Conservation (phyloP, 306 rosid genomes). For the Quercus wislizeni region DNA sequence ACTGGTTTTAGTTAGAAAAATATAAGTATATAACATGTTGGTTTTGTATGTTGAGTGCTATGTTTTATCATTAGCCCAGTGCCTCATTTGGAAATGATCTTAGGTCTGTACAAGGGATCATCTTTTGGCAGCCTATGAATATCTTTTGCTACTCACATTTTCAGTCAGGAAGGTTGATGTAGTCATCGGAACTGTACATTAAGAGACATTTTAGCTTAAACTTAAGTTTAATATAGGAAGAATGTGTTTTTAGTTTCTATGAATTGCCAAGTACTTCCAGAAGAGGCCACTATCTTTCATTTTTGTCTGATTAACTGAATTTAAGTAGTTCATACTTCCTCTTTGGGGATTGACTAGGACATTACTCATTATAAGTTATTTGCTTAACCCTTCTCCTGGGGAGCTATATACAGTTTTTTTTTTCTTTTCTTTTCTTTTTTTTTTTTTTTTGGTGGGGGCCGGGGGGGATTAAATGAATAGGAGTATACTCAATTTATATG, state of each 20-base stretch:
- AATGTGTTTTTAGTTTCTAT: not conserved
- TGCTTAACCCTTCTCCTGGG: not conserved
- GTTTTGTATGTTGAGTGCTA: not conserved
- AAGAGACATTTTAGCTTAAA: not conserved
- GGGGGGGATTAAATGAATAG: not conserved
- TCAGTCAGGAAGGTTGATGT: not conserved
- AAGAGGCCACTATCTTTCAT: not conserved
- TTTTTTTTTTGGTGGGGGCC: too few relatives aligned
- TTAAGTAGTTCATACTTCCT: not conserved
- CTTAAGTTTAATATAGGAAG: not conserved
- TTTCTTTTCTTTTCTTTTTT: not conserved
- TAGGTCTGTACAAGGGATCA: not conserved
- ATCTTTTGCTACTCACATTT: not conserved
- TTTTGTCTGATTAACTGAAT: too few relatives aligned
- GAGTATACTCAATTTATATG: not conserved
- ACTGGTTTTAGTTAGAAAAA: not conserved
- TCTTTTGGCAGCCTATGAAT: not conserved
- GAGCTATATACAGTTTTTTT: not conserved
- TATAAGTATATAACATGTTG: not conserved
- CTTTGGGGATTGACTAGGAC: not conserved
- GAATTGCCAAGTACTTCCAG: not conserved
- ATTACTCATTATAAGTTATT: not conserved
- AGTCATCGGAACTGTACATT: not conserved
- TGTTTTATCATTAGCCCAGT: not conserved
- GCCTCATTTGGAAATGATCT: not conserved